These are phyloP conservation scores for Colletotrichum liriopes DNA, from an alignment of 2,329 filamentous ascomycete species.

Conservation along the genomic window DNA sequence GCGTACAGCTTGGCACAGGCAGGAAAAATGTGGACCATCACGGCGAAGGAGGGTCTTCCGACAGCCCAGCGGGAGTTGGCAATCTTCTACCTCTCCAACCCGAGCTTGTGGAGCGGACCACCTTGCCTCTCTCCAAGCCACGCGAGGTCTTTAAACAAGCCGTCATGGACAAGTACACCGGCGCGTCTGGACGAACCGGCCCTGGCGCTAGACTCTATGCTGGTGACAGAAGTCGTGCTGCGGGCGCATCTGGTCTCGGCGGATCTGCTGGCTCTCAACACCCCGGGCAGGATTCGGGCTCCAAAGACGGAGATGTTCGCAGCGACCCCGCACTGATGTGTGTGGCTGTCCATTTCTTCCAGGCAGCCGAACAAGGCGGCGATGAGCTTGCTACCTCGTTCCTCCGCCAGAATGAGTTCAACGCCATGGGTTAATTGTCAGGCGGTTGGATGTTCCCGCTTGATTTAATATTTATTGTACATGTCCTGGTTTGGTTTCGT, in stretches of 20 bases:
- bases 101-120: slow-evolving; percentile 84
- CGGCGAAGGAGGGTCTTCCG: slow-evolving; percentile 91
- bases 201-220: slow-evolving; percentile 44
- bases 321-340: slow-evolving; percentile 93
- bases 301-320: slow-evolving; percentile 66
- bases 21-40: slow-evolving; percentile 91
- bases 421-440: slow-evolving; percentile 27
- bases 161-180: slow-evolving; percentile 80
- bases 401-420: slow-evolving; percentile 75
- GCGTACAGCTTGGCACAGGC: slow-evolving; percentile 84
- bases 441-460: not conserved
- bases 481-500: not conserved
- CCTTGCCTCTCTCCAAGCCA: slow-evolving; percentile 86
- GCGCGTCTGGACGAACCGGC: slow-evolving; percentile 47
- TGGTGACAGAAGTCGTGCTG: slow-evolving; percentile 35
- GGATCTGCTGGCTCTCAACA: slow-evolving; percentile 49
- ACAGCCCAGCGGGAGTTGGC: slow-evolving; percentile 94
- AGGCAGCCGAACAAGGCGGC: slow-evolving; percentile 86
- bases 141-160: slow-evolving; percentile 92
- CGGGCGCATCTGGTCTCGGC: slow-evolving; percentile 39
- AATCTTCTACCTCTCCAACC: slow-evolving; percentile 93
- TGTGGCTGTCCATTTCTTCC: slow-evolving; percentile 98
- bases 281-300: slow-evolving; percentile 47
- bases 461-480: slow-evolving; percentile 5
- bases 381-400: slow-evolving; percentile 89